phyloP scores from a whole-genome alignment of 495 filamentous ascomycete genomes.

The Hyaloscypha variabilis region DNA sequence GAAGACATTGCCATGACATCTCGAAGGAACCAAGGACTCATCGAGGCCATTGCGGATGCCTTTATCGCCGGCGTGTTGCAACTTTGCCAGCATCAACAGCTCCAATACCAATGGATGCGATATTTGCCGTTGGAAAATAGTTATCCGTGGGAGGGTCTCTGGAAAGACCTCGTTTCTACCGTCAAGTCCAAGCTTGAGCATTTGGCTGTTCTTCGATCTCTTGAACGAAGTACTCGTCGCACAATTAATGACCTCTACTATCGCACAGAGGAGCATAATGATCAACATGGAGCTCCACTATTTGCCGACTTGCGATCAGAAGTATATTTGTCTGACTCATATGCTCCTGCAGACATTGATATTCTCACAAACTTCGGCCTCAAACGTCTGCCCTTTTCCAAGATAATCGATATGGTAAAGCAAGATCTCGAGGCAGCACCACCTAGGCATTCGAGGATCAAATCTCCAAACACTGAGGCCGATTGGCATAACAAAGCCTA shows the following conservation, averaged over 20 bases:
- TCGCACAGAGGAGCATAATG: no score
- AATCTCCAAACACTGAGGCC: conserved; percentile 5
- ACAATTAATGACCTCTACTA: no score
- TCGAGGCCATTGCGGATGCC: conserved; percentile 26
- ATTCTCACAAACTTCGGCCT: conserved; percentile 22
- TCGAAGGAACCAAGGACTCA: conserved; percentile 28
- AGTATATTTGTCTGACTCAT: conserved; percentile 27
- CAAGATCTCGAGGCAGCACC: conserved; percentile 20
- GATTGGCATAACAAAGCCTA: conserved; percentile 33
- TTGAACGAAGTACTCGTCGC: conserved; percentile 12
- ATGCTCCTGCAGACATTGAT: conserved; percentile 19
- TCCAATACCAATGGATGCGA: conserved; percentile 34
- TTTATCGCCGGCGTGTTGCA: conserved; percentile 33
- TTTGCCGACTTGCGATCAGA: conserved; percentile 28
- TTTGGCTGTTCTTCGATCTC: no score
- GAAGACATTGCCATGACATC: conserved; percentile 39
- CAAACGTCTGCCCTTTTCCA: background rate
- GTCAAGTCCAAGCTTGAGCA: no score
- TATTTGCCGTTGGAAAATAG: conserved; percentile 30
- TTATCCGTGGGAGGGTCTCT: conserved; percentile 25
- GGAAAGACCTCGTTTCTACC: conserved; percentile 14
- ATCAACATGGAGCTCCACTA: conserved; percentile 27
- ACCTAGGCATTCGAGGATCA: conserved; percentile 6
- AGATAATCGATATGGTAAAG: conserved; percentile 20
- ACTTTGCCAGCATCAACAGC: conserved; percentile 31